Conservation (phyloP, 306 rosid species). For the Quercus bicolor region DNA sequence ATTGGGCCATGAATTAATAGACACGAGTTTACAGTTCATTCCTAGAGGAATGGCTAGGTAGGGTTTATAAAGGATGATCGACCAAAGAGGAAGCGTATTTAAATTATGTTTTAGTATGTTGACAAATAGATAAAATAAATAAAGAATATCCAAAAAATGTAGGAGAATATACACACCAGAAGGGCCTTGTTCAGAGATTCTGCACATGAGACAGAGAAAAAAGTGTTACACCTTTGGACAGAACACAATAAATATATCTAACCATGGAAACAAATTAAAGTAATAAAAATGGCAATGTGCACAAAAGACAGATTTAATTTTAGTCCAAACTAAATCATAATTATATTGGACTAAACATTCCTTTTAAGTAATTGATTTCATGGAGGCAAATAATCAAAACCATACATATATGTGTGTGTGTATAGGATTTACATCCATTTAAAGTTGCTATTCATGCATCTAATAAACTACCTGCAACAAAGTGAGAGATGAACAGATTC, state of each 20-base stretch:
- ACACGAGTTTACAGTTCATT: background rate
- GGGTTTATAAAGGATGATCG: background rate
- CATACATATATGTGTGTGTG: background rate
- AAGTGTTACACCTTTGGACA: background rate
- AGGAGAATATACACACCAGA: conserved; percentile 50
- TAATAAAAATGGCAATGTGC: background rate
- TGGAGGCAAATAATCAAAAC: background rate
- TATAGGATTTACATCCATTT: background rate
- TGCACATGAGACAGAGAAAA: conserved; percentile 38
- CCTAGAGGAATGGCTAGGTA: background rate
- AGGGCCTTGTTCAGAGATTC: conserved; percentile 52
- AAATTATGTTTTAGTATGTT: background rate
- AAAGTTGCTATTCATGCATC: background rate
- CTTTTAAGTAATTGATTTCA: background rate
- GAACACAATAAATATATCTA: background rate
- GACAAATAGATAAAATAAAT: background rate
- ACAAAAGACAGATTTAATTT: background rate
- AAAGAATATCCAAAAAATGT: background rate
- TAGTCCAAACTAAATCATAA: background rate
- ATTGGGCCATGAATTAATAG: background rate
- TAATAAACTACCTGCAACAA: background rate
- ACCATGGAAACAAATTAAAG: background rate
- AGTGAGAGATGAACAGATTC: background rate
- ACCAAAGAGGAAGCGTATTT: background rate
- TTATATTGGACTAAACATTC: background rate